Base-by-base conservation (phyloP, 805 yeast species). In the Wickerhamomyces bovis region DNA sequence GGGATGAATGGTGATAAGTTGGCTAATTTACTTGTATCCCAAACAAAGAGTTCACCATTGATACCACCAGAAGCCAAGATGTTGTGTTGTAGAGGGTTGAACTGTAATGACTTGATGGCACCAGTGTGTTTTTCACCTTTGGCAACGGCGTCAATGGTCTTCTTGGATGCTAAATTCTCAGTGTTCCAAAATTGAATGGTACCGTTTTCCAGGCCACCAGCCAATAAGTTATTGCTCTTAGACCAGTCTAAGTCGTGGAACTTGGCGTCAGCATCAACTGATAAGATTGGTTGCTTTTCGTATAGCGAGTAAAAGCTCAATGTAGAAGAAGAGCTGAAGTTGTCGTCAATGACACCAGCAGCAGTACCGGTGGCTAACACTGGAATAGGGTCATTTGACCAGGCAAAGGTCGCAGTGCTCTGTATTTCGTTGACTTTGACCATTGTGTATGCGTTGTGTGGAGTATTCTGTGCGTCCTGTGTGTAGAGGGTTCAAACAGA, bases 281-380 rank as follows among this genome's bases (percentile, higher is more conserved):
- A 61, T 18, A 67, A 68, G n/a, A 72, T 51, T 8, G 83, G 77
- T 18, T 67, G 59, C 36, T 61, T 53, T 13, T 55, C 57, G 30
- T 63, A 49, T 10, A 86, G 75, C 50, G 85, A 81, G 86, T 95
- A 85, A 50, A 94, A 72, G 57, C 89, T 90, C 48, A 94, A 69
- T n/a, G 76, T 67, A 2, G 97, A 81, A 25, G 81, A 75, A 19
- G 94, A 80, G 38, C 90, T 81, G 66, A 90, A 90, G 62, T 84
- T 81, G 39, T 85, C 86, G 63, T 89, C 97, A 57, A 94, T 85
- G 13, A 97, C 95, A 8, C 98, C 98, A 0, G 98, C 90, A n/a
- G 88, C 85, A 0, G 97, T 85, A 20, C 97, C 99, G 2, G 96
- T 80, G 20, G 89, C 97, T 54, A 94, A 63, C 45, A 78, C 67